Evolutionary conservation across 2,329 filamentous ascomycete species (phyloP), one percentile per base, ranked within the genome.

Genomic region (Scedosporium boydii): DNA sequence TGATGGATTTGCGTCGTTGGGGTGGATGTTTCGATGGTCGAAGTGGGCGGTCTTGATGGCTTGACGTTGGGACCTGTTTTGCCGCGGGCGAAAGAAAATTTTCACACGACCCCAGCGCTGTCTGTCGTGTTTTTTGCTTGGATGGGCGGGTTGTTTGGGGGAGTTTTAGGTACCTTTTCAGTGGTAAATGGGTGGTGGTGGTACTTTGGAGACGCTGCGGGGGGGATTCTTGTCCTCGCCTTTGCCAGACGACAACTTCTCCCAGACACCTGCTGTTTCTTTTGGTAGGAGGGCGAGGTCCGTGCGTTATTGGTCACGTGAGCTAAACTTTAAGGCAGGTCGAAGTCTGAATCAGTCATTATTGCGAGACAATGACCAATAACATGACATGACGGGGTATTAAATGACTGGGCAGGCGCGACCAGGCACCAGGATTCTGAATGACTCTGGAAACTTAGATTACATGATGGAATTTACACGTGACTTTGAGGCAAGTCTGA

Each of bases 1-100:
- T 71, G 84, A 85, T 86, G 76, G 72, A 78, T 77, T 75, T 64
- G 72, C 73, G 76, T 76, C 26, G 44, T 57, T 51, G 23, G 41
- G 29, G 58, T 57, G 42, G 41, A 48, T 57, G 55, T 59, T 66
- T 62, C 53, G 63, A 64, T 64, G 63, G 42, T 60, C 55, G 3
- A 38, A 42, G 42, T 41, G 59, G 59, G 48, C 51, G 34, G 48
- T 29, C 51, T 63, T 44, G 38, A 5, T 44, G 55, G 42, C 53
- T 60, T 60, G 57, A 51, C 51, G 48, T 62, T 60, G 55, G 60
- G 18, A 41, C 42, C 42, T 63, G 58, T 58, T 63, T 53, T 59
- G 58, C 56, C 56, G 34, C 61, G 42, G 60, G 60, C 62, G 56
- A 60, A 63, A 63, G 12, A 62, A 58, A 51, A 48, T 55, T 60